phyloP scores from a whole-genome alignment of 306 rosid genomes.

The Trifolium subterraneum region DNA sequence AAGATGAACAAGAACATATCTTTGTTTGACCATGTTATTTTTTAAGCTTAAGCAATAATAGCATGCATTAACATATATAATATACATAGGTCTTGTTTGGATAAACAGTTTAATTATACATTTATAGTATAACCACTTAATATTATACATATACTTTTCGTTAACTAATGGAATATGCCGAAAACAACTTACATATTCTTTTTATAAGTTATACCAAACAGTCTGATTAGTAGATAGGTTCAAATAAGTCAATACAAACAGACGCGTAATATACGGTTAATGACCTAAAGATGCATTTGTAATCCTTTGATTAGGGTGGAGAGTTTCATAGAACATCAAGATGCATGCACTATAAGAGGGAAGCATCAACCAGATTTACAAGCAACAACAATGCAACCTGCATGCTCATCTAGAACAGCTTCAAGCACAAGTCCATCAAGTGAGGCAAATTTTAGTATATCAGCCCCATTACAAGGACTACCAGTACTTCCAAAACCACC shows the following conservation, averaged over 20 bases:
- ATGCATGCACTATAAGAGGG: conserved; percentile 64
- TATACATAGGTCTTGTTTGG: background rate
- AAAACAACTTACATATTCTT: background rate
- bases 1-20: conserved; percentile 33
- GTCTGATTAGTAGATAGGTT: background rate
- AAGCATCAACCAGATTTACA: conserved; percentile 60
- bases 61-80: background rate
- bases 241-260: background rate
- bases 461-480: conserved; percentile 51
- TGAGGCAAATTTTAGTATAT: conserved; percentile 58
- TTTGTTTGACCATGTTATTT: conserved; percentile 31
- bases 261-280: background rate
- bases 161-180: background rate
- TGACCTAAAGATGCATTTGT: conserved; percentile 8
- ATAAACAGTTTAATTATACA: background rate
- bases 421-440: conserved; percentile 87
- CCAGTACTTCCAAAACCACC: conserved; percentile 46
- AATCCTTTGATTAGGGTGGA: conserved; percentile 66
- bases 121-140: background rate
- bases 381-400: conserved; percentile 43
- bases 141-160: too few relatives aligned
- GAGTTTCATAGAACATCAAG: conserved; percentile 99
- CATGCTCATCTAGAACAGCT: conserved; percentile 76
- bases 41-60: conserved; percentile 32
- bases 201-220: too few relatives aligned